Evolutionary conservation across 106 monocot genomes (phyloP).

Genomic region (Chionographis japonica): DNA sequence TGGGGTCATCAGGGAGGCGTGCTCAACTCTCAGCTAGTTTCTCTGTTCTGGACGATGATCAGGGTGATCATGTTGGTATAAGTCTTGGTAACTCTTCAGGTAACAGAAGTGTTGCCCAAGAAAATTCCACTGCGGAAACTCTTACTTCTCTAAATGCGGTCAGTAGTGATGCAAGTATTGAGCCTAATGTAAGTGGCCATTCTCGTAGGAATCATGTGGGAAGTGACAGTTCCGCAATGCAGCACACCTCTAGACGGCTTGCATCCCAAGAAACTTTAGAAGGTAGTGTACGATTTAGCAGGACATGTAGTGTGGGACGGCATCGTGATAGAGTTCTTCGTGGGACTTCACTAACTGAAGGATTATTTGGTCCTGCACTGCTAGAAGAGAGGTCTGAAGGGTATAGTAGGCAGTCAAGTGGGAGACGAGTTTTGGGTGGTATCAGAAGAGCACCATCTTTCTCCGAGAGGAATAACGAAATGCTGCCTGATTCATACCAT

Average conservation of each 20-base stretch:
- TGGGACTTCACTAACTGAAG: slow-evolving; percentile 51
- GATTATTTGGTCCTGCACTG: slow-evolving; percentile 24
- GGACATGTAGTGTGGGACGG: slow-evolving; percentile 83
- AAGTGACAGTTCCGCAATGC: slow-evolving; percentile 23
- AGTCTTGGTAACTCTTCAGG: not conserved
- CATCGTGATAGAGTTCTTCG: slow-evolving; percentile 92
- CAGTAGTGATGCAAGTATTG: slow-evolving; percentile 1
- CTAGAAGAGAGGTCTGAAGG: slow-evolving; percentile 36
- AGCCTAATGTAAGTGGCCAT: not conserved
- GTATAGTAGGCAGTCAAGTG: slow-evolving; percentile 14
- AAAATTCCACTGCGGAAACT: not conserved
- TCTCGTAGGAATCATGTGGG: slow-evolving; percentile 14
- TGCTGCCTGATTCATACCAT: slow-evolving; percentile 8
- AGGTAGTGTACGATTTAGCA: slow-evolving; percentile 73
- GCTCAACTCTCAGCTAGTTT: slow-evolving; percentile 16
- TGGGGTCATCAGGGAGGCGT: slow-evolving; percentile 38
- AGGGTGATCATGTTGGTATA: not conserved
- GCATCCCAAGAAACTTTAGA: slow-evolving; percentile 52
- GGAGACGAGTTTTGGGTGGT: slow-evolving; percentile 30
- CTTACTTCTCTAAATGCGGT: slow-evolving; percentile 11
- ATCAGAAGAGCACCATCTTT: slow-evolving; percentile 13
- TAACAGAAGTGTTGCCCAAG: slow-evolving; percentile 4
- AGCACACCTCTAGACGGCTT: slow-evolving; percentile 27
- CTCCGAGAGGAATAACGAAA: slow-evolving; percentile 13
- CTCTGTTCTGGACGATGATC: slow-evolving; percentile 10